Evolutionary conservation across 2,329 filamentous ascomycete genomes (phyloP).

Genomic region (Apiospora arundinis): DNA sequence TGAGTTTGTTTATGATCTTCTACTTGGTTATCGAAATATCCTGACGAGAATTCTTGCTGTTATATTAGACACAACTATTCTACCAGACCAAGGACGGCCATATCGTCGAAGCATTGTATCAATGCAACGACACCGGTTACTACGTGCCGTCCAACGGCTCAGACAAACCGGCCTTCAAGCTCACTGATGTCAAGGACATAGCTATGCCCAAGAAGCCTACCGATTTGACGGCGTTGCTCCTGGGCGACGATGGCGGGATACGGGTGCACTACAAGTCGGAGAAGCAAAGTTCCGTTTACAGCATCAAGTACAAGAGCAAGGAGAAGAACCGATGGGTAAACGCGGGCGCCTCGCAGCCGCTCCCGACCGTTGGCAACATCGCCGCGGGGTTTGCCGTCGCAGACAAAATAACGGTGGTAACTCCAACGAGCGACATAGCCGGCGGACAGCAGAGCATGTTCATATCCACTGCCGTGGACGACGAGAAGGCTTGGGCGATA

Average conservation of each 20-base stretch:
- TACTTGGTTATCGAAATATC: not conserved
- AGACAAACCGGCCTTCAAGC: not conserved
- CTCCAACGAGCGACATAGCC: not conserved
- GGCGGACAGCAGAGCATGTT: not conserved
- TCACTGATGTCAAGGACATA: constrained; percentile 29
- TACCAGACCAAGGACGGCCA: not conserved
- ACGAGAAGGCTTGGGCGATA: not conserved
- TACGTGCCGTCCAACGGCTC: not conserved
- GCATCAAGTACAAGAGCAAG: not conserved
- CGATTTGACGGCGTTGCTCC: constrained; percentile 35
- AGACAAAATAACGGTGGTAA: not conserved
- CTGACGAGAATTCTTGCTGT: not conserved
- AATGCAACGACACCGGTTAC: constrained; percentile 10
- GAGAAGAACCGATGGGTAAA: not conserved
- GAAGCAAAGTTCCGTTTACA: not conserved
- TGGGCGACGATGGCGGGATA: constrained; percentile 32
- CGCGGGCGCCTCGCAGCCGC: no score
- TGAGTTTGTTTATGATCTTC: not conserved
- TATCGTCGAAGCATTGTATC: constrained; percentile 22
- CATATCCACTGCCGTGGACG: not conserved
- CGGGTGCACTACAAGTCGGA: not conserved
- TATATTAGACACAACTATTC: no score
- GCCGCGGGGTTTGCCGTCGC: not conserved
- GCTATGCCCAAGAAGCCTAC: constrained; percentile 34
- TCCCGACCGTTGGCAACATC: not conserved